A percentile compares a stretch with the other conserved stretches of the same genome.
phyloP scores from a whole-genome alignment of 1,284 basidiomycete genomes.

The Butyriboletus appendiculatus region DNA sequence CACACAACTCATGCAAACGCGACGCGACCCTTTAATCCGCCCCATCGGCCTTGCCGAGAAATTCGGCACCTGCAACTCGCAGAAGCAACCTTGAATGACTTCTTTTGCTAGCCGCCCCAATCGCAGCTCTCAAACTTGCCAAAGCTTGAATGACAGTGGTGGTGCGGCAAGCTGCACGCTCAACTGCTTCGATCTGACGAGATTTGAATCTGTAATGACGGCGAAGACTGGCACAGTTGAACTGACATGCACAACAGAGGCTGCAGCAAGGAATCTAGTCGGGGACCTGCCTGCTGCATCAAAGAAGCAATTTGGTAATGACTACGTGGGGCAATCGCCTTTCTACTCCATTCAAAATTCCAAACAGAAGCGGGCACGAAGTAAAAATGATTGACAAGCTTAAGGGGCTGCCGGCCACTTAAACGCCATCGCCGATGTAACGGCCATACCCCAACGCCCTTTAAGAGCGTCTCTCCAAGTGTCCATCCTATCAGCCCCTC shows the following conservation, averaged over 20 bases:
- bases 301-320: conserved; percentile 15
- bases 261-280: background rate
- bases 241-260: background rate
- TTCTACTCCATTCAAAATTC: conserved; percentile 9
- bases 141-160: no score
- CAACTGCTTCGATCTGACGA: background rate
- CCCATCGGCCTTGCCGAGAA: background rate
- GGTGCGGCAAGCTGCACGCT: no score
- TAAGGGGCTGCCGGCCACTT: conserved; percentile 1
- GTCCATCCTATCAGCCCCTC: background rate
- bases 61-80: background rate
- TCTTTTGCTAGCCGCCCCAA: background rate
- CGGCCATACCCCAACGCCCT: conserved; percentile 7
- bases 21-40: background rate
- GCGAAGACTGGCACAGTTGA: background rate
- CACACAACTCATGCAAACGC: background rate
- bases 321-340: conserved; percentile 7
- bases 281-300: background rate
- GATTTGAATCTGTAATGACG: conserved; percentile 1
- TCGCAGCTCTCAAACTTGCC: background rate
- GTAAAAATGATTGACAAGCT: conserved; percentile 11
- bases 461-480: conserved; percentile 9
- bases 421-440: conserved; percentile 23
- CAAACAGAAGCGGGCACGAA: background rate
- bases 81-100: background rate